Conservation (phyloP, 23 red algal species). For the Chondrus crispus region DNA sequence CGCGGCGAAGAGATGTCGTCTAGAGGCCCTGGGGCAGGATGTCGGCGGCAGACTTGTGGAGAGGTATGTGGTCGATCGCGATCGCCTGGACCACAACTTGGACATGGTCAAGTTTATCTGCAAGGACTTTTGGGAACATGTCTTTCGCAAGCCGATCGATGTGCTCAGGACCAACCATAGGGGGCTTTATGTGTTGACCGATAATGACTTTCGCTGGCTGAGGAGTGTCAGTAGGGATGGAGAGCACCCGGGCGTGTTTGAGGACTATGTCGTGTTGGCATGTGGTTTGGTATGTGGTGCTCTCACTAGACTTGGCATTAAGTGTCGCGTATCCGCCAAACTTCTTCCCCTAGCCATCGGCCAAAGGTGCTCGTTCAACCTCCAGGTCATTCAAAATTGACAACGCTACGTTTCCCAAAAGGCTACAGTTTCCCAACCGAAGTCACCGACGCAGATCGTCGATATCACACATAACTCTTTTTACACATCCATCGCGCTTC, state of each 20-base stretch:
- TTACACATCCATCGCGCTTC: no score
- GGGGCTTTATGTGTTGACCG: conserved; percentile 90
- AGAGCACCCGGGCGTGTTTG: not conserved
- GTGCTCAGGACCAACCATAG: conserved; percentile 89
- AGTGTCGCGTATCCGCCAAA: conserved; percentile 72
- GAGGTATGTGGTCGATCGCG: conserved; percentile 28
- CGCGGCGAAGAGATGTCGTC: conserved; percentile 28
- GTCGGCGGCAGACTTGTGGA: conserved; percentile 76
- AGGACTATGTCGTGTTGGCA: conserved; percentile 84
- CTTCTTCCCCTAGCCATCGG: conserved; percentile 11
- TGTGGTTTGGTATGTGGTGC: conserved; percentile 80
- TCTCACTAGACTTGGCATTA: conserved; percentile 62
- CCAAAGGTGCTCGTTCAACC: conserved; percentile 52
- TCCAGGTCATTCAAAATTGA: conserved; percentile 61
- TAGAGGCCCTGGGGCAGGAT: conserved; percentile 69
- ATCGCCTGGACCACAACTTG: conserved; percentile 61
- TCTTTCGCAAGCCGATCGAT: conserved; percentile 91
- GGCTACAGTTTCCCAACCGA: no score
- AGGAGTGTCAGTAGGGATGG: conserved; percentile 27
- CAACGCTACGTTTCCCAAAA: not conserved
- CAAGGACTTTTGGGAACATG: conserved; percentile 87
- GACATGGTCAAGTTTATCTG: conserved; percentile 97
- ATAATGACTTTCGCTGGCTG: conserved; percentile 82
- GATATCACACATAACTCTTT: no score
- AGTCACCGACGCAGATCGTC: no score